Evolutionary conservation across 768 basidiomycete genomes (phyloP), one percentile per base, ranked within the genome.

Genomic region (Gymnopilus junonius): DNA sequence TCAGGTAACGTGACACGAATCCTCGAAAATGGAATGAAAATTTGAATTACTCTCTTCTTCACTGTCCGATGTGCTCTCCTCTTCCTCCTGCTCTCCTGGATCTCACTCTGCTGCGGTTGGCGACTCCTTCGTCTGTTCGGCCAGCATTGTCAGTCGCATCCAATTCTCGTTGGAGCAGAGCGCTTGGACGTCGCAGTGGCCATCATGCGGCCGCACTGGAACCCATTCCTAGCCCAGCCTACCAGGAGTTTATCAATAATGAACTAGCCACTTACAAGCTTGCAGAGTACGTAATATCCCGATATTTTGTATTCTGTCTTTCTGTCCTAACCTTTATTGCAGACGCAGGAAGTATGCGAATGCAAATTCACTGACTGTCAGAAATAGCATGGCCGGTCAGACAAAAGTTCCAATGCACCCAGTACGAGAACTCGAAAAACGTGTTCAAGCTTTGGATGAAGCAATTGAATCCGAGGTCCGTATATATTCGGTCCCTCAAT

Each of bases 1-100:
- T 59, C 58, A 66, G 75, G 82, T 81, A 75, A 80, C 73, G 78
- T 78, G 82, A 85, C 80, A 25, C 48, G 29, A 31, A 50, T 50
- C 29, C 5, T n/a, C 29, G 48, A 15, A 15, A 31, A 21, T 21
- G 14, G 45, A 51, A 20, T 29, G 17, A 51, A 42, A 51, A 51
- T 32, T 32, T 51, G 48, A n/a, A 15, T 29, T 51, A 20, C 23
- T 37, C 23, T 27, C 11, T 40, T 25, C 35, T 23, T 55, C 20
- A 39, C 17, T 37, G 31, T 54, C 25, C 45, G 21, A 54, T 37
- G 23, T 17, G 10, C n/a, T 60, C 64, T 42, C 45, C 51, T 55
- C 67, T 73, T 35, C 75, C 74, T 17, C 69, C 73, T 17, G 68
- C 71, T 29, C 50, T 75, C 23, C 58, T 75, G 53, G 75, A 76